Evolutionary conservation across 2,329 filamentous ascomycete genomes (phyloP).

Genomic region (Celoporthe dispersa): DNA sequence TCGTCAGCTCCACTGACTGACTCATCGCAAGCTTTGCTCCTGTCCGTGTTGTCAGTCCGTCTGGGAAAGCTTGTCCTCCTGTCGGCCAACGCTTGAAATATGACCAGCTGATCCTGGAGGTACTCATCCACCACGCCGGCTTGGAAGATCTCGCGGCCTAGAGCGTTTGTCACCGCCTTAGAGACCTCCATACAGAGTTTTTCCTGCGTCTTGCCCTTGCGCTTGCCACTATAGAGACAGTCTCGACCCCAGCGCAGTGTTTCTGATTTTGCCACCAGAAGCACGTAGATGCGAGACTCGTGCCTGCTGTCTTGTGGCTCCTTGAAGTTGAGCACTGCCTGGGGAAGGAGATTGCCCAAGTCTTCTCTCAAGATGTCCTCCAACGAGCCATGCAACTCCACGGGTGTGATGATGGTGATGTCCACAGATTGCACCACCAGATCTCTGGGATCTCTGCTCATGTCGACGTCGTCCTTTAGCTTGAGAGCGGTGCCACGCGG

Average conservation of each 20-base stretch:
- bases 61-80: slow-evolving; percentile 53
- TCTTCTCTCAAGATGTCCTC: slow-evolving; percentile 45
- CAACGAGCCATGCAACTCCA: slow-evolving; percentile 47
- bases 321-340: slow-evolving; percentile 49
- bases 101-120: slow-evolving; percentile 64
- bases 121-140: slow-evolving; percentile 58
- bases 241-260: slow-evolving; percentile 56
- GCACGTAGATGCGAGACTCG: slow-evolving; percentile 56
- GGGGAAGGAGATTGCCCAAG: slow-evolving; percentile 48
- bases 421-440: slow-evolving; percentile 51
- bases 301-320: slow-evolving; percentile 56
- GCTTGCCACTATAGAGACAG: slow-evolving; percentile 39
- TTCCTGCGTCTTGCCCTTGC: slow-evolving; percentile 31
- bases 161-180: slow-evolving; percentile 47
- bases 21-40: slow-evolving; percentile 24
- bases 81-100: slow-evolving; percentile 62
- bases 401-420: slow-evolving; percentile 55
- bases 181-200: slow-evolving; percentile 46
- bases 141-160: slow-evolving; percentile 50
- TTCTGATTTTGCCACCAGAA: slow-evolving; percentile 59
- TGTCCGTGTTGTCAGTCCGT: not conserved
- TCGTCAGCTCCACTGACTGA: slow-evolving; percentile 16
- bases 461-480: slow-evolving; percentile 35
- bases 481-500: slow-evolving; percentile 41
- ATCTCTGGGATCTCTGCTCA: slow-evolving; percentile 24